phyloP scores from a whole-genome alignment of 2,329 filamentous ascomycete species.

The Aureobasidium melanogenum region DNA sequence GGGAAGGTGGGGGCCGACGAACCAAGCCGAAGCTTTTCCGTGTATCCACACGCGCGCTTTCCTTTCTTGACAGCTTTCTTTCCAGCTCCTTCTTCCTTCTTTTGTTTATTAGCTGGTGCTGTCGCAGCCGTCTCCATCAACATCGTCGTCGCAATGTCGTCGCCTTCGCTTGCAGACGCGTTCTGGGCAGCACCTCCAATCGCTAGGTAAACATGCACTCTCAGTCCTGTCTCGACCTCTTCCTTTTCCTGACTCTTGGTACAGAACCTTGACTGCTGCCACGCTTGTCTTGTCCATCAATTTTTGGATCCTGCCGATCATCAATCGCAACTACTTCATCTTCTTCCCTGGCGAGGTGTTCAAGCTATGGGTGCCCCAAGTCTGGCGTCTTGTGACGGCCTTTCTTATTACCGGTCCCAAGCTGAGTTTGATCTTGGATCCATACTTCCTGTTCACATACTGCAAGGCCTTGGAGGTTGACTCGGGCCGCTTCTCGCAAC shows the following conservation, averaged over 20 bases:
- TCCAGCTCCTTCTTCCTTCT: neutral
- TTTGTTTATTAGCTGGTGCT: slow-evolving; percentile 1
- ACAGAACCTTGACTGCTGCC: slow-evolving; percentile 58
- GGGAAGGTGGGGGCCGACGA: neutral
- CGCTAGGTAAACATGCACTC: slow-evolving; percentile 44
- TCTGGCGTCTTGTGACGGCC: slow-evolving; percentile 51
- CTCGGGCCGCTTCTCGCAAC: slow-evolving; percentile 61
- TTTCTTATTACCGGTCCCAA: slow-evolving; percentile 51
- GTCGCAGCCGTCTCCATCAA: slow-evolving; percentile 13
- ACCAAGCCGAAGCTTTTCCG: neutral
- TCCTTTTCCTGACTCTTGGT: slow-evolving; percentile 32
- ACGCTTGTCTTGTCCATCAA: slow-evolving; percentile 57
- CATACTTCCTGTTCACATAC: slow-evolving; percentile 74
- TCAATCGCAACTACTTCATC: slow-evolving; percentile 39
- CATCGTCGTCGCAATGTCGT: slow-evolving; percentile 14
- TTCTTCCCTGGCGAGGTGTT: slow-evolving; percentile 40
- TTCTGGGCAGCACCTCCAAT: slow-evolving; percentile 60
- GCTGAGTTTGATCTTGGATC: slow-evolving; percentile 58
- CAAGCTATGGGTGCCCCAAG: slow-evolving; percentile 47
- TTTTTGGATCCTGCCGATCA: slow-evolving; percentile 36
- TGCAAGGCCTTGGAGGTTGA: slow-evolving; percentile 62
- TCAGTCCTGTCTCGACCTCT: slow-evolving; percentile 26
- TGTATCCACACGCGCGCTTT: slow-evolving; percentile 1
- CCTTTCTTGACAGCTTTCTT: slow-evolving; percentile 9
- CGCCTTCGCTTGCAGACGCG: slow-evolving; percentile 38